Evolutionary conservation across 2,329 filamentous ascomycete genomes (phyloP), one percentile per base, ranked within the genome.

Genomic region (Colletotrichum liriopes): DNA sequence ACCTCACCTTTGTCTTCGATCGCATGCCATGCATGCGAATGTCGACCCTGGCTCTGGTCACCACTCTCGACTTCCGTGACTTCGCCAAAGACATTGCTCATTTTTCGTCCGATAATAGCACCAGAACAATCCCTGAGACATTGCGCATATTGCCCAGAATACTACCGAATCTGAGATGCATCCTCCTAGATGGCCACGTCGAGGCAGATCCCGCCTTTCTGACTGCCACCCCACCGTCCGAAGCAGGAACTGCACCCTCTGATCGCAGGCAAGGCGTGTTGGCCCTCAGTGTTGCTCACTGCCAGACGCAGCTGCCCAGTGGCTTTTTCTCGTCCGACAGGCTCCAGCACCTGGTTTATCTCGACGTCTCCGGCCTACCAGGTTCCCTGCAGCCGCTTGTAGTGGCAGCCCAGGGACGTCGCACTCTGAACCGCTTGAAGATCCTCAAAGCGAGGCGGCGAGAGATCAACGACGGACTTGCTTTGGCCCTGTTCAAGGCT

Each of bases 291-390:
- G 77, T 89, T 32, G 78, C 81, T 1, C 76, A 80, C 49, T 87
- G 84, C 65, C 77, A 80, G 5, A 75, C 80, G 20, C 82, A 83
- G 62, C 77, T 89, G 18, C 82, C 84, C 0, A 73, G 75, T 18
- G 79, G 74, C 18, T 83, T 88, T 70, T 86, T 87, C 71, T 74
- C 65, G 1, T 78, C 79, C 2, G 68, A 76, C 1, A 79, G 80
- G 52, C 79, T 88, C 62, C 77, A 78, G 5, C 77, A 78, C 16
- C 74, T 90, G 43, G 81, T 88, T 7, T 90, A 88, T 72, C 82
- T 90, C 4, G 88, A 90, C 67, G 73, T 89, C 11, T 90, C 88
- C 0, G 79, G 82, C 26, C 75, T 86, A n/a, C 84, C 84, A 0
- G 87, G 86, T 0, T 87, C 86, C 0, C 75, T 87, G 14, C 78